Evolutionary conservation across 2,329 filamentous ascomycete genomes (phyloP), one percentile per base, ranked within the genome.

Genomic region (Alternaria triticimaculans): DNA sequence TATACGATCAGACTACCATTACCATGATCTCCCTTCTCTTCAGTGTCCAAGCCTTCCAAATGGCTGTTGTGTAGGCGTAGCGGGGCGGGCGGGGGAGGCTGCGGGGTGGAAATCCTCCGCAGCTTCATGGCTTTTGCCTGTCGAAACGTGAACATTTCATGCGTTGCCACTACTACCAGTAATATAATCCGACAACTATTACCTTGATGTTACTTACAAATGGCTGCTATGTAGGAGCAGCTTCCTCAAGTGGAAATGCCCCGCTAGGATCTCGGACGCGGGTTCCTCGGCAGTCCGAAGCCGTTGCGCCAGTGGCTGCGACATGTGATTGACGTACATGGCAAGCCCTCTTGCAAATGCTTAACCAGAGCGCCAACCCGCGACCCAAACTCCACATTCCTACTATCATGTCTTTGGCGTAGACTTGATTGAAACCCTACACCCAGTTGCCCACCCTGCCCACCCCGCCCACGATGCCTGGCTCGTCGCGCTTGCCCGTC

Each of bases 401-500:
- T 55, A 41, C 18, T 58, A 23, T 23, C 41, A 45, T 49, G 33
- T n/a, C 28, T 50, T 23, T 30, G 51, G 23, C 41, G 37, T 30
- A 18, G 21, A 26, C 51, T 44, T 49, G 10, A 55, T 14, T 37
- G 10, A 55, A 11, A 6, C 37, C 20, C n/a, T 41, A n/a, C 5
- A 12, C 37, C n/a, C 15, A n/a, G 33, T 37, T 15, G 33, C 33
- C 33, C 33, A 37, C 8, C 33, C 14, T 15, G 14, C 30, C 1
- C 30, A 46, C 10, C 20, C 21, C 10, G 5, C 10, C 18, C 63
- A 72, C 37, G 26, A 81, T 81, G 79, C 78, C 79, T 67, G 90
- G 89, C 76, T 88, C 87, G 64, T 91, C 90, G 71, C 86, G 90
- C 75, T 88, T 92, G 80, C 90, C 91, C 71, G 84, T 90, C 68